A percentile compares a stretch with the other conserved stretches of the same genome.
Evolutionary conservation across 176 grass and related monocot species (phyloP).

Genomic region (Puya raimondii): DNA sequence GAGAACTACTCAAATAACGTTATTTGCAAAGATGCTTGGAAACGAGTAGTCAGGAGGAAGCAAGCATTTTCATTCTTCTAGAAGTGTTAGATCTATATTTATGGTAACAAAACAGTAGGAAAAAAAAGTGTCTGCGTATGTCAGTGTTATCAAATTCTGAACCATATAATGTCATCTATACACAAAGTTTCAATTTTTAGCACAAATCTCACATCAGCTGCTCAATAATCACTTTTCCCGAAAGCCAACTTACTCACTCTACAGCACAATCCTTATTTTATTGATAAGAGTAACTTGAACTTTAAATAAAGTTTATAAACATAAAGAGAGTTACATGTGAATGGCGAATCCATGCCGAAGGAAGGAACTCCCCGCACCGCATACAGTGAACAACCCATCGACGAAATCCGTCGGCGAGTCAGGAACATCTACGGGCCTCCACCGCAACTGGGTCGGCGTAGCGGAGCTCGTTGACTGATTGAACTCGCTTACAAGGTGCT

Average conservation of each 20-base stretch:
- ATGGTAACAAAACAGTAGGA: no score
- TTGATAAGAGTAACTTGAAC: no score
- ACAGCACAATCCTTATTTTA: no score
- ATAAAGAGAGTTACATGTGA: conserved; percentile 51
- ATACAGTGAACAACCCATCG: conserved; percentile 77
- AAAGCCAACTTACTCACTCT: no score
- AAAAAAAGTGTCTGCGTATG: no score
- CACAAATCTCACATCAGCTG: not conserved
- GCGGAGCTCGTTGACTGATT: conserved; percentile 46
- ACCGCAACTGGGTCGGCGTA: conserved; percentile 83
- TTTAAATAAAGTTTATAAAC: not conserved
- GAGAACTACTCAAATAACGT: no score
- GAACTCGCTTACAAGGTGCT: conserved; percentile 61
- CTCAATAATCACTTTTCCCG: not conserved
- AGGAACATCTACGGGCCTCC: conserved; percentile 53
- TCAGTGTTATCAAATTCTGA: no score
- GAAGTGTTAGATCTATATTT: no score
- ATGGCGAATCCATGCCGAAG: conserved; percentile 78
- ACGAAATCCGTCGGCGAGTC: conserved; percentile 41
- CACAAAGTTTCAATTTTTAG: not conserved
- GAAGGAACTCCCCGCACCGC: conserved; percentile 78
- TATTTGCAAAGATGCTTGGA: no score
- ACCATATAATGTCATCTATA: not conserved
- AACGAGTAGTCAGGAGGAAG: no score
- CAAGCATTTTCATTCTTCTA: no score